Percentiles rank a stretch among this genome's conserved stretches.
Evolutionary conservation across 768 basidiomycete species (phyloP).

Genomic region (Pleurotus djamor): DNA sequence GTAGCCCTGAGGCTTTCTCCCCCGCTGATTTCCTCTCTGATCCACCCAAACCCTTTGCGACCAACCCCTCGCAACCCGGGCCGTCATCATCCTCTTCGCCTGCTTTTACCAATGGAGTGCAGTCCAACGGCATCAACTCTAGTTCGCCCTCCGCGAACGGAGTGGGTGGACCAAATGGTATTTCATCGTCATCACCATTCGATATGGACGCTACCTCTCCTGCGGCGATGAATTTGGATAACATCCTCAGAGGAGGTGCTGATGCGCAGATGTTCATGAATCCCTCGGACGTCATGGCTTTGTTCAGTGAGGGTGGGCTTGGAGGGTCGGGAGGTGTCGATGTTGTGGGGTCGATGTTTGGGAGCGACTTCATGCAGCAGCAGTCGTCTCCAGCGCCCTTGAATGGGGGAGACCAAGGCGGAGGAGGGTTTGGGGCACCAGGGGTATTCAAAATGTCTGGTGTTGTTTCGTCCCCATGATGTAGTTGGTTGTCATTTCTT

Average conservation of each 20-base stretch:
- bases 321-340: slow-evolving; percentile 29
- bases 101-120: neutral
- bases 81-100: neutral
- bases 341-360: slow-evolving; percentile 23
- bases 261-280: slow-evolving; percentile 49
- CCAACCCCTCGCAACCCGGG: neutral
- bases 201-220: slow-evolving; percentile 28
- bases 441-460: slow-evolving; percentile 6
- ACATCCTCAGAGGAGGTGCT: slow-evolving; percentile 38
- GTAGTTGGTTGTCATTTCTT: neutral
- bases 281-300: slow-evolving; percentile 57
- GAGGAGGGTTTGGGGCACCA: neutral
- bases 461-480: slow-evolving; percentile 4
- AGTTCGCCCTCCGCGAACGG: too few species aligned
- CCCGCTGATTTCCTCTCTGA: slow-evolving; percentile 65
- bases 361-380: slow-evolving; percentile 12
- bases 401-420: neutral
- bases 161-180: neutral
- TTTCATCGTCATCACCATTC: slow-evolving; percentile 15
- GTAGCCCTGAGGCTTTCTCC: slow-evolving; percentile 68
- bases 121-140: neutral
- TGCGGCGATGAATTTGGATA: slow-evolving; percentile 32
- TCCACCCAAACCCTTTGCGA: slow-evolving; percentile 27
- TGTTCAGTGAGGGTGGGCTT: slow-evolving; percentile 42
- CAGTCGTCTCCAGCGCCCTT: slow-evolving; percentile 1